Base-by-base conservation (phyloP, 2,329 filamentous ascomycete species). In the Fusarium sp. region DNA sequence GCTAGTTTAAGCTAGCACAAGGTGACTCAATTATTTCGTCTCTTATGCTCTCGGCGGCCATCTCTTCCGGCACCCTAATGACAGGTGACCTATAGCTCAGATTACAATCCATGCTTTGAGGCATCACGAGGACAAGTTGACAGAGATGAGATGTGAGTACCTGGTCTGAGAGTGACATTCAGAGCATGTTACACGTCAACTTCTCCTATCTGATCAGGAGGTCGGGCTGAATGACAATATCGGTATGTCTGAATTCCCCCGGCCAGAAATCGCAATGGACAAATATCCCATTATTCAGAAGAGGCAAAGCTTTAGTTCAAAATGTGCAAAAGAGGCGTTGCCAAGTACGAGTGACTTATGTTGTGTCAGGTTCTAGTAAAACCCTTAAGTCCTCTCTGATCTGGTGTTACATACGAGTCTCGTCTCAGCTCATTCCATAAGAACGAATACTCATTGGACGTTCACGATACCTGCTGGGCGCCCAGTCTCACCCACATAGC, bases 351-450 rank as follows among this genome's bases (percentile, higher is more conserved):
- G 43, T 52, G 44, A 20, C 34, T 8, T 25, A 46, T 68, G 47
- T 25, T 45, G 55, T 68, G 47, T 42, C 24, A 55, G 34, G 43
- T 65, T 65, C 63, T 49, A 65, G 68, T 61, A 67, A 42, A 24
- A 42, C 61, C 29, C 51, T 50, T 58, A n/a, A n/a, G 11, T 29
- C 32, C 34, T 27, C 53, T 59, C 29, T 29, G 38, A 34, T 49
- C 30, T 38, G 11, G n/a, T 16, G 56, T 52, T 70, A 51, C 59
- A 69, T 50, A 65, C 22, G 6, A 32, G 59, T 59, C 68, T 69
- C 64, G 66, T 57, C 25, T 59, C 68, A 61, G 58, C 54, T 52
- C 68, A 71, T 65, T 60, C 65, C 68, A 40, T 10, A 59, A 45
- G 9, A 27, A 46, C 32, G 38, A 51, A 57, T 27, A 32, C 29